A percentile compares a stretch with the other conserved stretches of the same genome.
Evolutionary conservation across 2,329 filamentous ascomycete species (phyloP).

Genomic region (Sporothrix dimorphospora): DNA sequence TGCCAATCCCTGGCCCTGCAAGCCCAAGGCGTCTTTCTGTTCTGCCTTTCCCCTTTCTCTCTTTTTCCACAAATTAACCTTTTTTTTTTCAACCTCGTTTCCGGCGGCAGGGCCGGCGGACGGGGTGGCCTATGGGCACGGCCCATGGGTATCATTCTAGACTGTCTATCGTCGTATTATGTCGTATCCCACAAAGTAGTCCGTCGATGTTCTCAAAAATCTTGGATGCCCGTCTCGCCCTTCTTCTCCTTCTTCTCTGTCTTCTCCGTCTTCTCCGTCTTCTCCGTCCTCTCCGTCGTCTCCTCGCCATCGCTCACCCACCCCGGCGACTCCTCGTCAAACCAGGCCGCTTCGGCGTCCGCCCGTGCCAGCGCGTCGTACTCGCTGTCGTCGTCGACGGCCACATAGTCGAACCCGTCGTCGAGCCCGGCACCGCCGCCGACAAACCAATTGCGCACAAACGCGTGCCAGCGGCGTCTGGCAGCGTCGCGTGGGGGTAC

Average conservation of each 20-base stretch:
- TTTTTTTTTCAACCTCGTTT: not conserved
- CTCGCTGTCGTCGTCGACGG: conserved; percentile 72
- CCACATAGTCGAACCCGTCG: conserved; percentile 74
- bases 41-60: not conserved
- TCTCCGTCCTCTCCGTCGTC: conserved; percentile 39
- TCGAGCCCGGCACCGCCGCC: conserved; percentile 61
- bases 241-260: no score
- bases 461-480: conserved; percentile 68
- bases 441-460: conserved; percentile 75
- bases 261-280: conserved; percentile 66
- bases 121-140: no score
- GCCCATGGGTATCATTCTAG: not conserved
- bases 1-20: not conserved
- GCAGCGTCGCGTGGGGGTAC: conserved; percentile 63
- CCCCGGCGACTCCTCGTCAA: conserved; percentile 75
- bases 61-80: not conserved
- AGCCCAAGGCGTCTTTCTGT: not conserved
- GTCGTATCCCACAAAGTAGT: no score
- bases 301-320: conserved; percentile 56
- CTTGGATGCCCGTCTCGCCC: conserved; percentile 53
- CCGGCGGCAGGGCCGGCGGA: not conserved
- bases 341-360: conserved; percentile 75
- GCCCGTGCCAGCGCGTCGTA: conserved; percentile 65
- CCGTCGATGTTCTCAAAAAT: conserved; percentile 56
- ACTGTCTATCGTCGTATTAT: not conserved